Evolutionary conservation across 495 filamentous ascomycete species (phyloP).

Genomic region (Durotheca rogersii): DNA sequence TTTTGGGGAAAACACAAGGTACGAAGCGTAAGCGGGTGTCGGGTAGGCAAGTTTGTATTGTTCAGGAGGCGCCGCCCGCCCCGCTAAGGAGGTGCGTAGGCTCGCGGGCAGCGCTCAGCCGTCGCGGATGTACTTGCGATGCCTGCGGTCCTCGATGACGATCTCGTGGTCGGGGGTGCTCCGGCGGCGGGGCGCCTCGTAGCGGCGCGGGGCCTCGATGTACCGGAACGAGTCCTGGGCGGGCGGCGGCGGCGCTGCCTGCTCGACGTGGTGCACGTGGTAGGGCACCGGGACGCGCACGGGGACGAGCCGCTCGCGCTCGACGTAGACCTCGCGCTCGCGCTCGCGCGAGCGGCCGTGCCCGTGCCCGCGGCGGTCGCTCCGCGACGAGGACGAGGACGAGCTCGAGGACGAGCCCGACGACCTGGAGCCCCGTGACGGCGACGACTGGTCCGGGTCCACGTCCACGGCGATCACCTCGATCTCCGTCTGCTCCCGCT

Average conservation of each 20-base stretch:
- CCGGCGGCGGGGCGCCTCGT: constrained; percentile 23
- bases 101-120: constrained; percentile 5
- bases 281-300: constrained; percentile 40
- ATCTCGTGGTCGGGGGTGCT: constrained; percentile 34
- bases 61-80: too few relatives aligned
- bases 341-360: constrained; percentile 29
- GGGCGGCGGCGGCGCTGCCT: constrained; percentile 34
- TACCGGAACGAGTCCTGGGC: constrained; percentile 51
- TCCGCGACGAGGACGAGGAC: constrained; percentile 29
- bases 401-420: constrained; percentile 32
- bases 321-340: constrained; percentile 49
- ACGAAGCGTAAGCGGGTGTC: too few relatives aligned
- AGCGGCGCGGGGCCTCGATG: constrained; percentile 44
- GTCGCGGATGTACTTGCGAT: constrained; percentile 29
- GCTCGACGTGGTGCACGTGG: constrained; percentile 32
- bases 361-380: constrained; percentile 21
- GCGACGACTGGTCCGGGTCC: constrained; percentile 39
- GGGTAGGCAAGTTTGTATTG: too few relatives aligned
- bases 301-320: constrained; percentile 47
- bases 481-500: constrained; percentile 41
- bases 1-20: too few relatives aligned
- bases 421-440: constrained; percentile 25
- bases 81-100: too few relatives aligned
- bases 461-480: constrained; percentile 56
- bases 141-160: constrained; percentile 33